Conservation (phyloP, 805 yeast genomes). For the Sugiyamaella marilandica region DNA sequence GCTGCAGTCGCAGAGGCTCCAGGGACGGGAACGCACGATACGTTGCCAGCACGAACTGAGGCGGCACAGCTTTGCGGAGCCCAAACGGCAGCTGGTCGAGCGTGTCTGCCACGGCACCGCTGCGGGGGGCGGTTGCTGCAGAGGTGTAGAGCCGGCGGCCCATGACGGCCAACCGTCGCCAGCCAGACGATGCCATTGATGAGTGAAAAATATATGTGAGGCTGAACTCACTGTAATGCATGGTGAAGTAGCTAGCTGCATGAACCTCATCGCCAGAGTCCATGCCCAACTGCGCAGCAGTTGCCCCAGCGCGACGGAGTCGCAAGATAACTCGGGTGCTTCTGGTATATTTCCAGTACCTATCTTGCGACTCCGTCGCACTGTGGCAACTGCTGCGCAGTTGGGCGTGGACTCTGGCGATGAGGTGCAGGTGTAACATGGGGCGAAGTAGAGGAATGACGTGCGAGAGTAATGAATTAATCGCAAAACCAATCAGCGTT, state of each 20-base stretch:
- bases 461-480: too few species aligned
- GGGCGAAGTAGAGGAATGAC: background rate
- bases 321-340: too few species aligned
- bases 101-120: slow-evolving; percentile 11
- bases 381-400: too few species aligned
- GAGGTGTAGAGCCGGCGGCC: background rate
- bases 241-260: background rate
- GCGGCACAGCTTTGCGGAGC: slow-evolving; percentile 35
- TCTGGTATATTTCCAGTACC: too few species aligned
- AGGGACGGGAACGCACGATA: slow-evolving; percentile 83
- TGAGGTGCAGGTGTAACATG: background rate
- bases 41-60: slow-evolving; percentile 70
- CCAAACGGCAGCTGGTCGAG: background rate
- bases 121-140: background rate
- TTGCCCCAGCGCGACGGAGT: too few species aligned
- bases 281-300: too few species aligned
- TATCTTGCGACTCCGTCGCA: too few species aligned
- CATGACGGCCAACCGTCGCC: slow-evolving; percentile 1
- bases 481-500: too few species aligned
- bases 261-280: background rate
- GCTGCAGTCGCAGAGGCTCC: slow-evolving; percentile 74
- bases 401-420: background rate
- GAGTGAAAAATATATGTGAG: background rate
- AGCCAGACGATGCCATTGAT: background rate
- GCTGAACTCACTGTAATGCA: background rate